Conservation (phyloP, 129 eudicot genomes). For the Flaveria trinervia region DNA sequence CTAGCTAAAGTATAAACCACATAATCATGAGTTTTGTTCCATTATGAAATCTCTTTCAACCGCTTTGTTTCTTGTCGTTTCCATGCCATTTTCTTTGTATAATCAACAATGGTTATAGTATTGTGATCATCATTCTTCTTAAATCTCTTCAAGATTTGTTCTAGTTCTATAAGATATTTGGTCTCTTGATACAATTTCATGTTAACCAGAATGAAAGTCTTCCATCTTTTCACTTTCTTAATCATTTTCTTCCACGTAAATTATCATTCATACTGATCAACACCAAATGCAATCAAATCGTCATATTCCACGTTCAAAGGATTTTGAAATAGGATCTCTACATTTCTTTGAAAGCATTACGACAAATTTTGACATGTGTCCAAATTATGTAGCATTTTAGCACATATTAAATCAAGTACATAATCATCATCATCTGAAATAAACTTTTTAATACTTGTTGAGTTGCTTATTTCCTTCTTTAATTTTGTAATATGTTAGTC, state of each 20-base stretch:
- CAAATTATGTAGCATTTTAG: slow-evolving; percentile 62
- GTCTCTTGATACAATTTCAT: slow-evolving; percentile 66
- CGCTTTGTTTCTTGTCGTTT: slow-evolving; percentile 59
- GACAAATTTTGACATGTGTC: slow-evolving; percentile 47
- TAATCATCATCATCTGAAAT: slow-evolving; percentile 65
- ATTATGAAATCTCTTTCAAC: slow-evolving; percentile 54
- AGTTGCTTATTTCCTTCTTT: slow-evolving; percentile 63
- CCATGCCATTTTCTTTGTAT: slow-evolving; percentile 52
- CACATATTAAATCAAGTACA: slow-evolving; percentile 54
- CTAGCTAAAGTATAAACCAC: slow-evolving; percentile 55
- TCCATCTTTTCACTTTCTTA: slow-evolving; percentile 73
- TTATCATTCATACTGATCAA: slow-evolving; percentile 66
- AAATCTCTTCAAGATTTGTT: slow-evolving; percentile 66
- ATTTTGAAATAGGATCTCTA: slow-evolving; percentile 48
- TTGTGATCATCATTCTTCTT: slow-evolving; percentile 48
- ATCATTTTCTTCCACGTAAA: slow-evolving; percentile 68
- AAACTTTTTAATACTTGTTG: slow-evolving; percentile 58
- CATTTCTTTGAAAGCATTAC: slow-evolving; percentile 66
- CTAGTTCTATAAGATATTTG: slow-evolving; percentile 66
- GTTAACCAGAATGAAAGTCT: slow-evolving; percentile 42
- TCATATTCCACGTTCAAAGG: slow-evolving; percentile 60
- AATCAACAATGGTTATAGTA: slow-evolving; percentile 42
- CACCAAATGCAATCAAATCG: slow-evolving; percentile 50
- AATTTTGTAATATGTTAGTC: slow-evolving; percentile 62
- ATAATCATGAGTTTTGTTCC: slow-evolving; percentile 67